Base-by-base conservation (phyloP, 1,284 basidiomycete species). In the Rhodotorula sp. region DNA sequence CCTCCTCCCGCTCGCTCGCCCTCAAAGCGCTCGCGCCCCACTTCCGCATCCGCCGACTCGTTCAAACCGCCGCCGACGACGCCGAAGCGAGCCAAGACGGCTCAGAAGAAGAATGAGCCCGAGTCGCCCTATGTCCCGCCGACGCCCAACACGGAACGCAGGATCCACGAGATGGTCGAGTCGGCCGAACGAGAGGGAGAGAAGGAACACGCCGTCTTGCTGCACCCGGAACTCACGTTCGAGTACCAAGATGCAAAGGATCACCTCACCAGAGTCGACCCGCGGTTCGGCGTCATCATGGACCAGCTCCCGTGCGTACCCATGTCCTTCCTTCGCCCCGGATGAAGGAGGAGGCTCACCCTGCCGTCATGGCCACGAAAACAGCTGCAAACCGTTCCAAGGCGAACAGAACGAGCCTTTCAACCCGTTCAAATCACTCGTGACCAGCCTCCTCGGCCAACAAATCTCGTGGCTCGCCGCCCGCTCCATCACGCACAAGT, bases 381-480 rank as follows among this genome's bases (percentile, higher is more conserved):
- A 39, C 58, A 60, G 58, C 54, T 92, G 91, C 80, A 88, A 86
- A 72, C 91, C 91, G 4, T 94, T 88, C 79, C 87, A 93, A 78
- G 83, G 78, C 21, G 67, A 79, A 49, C 75, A 78, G 46, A 68
- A 86, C 5, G 82, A 91, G 77, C 83, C 84, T 52, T 84, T 91
- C 29, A 89, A 91, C 80, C 90, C 91, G 3, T 92, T 92, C 75
- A 87, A 87, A 61, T 87, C 89, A 1, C 67, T 72, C 43, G 70
- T 71, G 15, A 87, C 86, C 3, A 89, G 87, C 48, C 91, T 92
- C 70, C 81, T 92, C 4, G 79, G 79, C 18, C 79, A 79, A 81
- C 93, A 97, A 81, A 93, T 97, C 56, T 92, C 91, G 0, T 95
- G 91, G 91, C 82, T 90, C 47, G 93, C 93, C 5, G 94, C 94